Evolutionary conservation across 306 rosid species (phyloP).

Genomic region (Vigna hirtella): DNA sequence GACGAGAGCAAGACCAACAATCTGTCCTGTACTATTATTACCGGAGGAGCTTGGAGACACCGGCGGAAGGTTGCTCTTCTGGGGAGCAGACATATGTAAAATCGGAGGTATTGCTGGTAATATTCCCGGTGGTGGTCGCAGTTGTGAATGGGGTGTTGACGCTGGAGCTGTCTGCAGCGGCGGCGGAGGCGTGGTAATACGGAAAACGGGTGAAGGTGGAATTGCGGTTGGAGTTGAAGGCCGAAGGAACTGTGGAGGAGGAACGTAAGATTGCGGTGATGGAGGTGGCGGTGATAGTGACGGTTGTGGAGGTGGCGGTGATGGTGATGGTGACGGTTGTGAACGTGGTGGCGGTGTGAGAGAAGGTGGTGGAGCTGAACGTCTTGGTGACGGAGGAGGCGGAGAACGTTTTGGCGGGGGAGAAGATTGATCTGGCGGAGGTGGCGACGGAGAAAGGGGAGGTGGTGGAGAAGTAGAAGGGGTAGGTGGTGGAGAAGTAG

Average conservation of each 20-base stretch:
- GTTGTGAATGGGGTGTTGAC: not conserved
- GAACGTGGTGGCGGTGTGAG: slow-evolving; percentile 30
- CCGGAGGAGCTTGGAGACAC: slow-evolving; percentile 19
- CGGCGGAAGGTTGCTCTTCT: slow-evolving; percentile 24
- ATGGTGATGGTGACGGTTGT: slow-evolving; percentile 24
- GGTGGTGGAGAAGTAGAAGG: not conserved
- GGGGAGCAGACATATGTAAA: slow-evolving; percentile 24
- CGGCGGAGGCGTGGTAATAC: not conserved
- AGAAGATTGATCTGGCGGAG: not conserved
- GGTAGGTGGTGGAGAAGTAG: not conserved
- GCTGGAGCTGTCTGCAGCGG: not conserved
- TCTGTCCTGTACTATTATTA: slow-evolving; percentile 22
- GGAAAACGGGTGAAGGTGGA: slow-evolving; percentile 29
- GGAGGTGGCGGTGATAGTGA: slow-evolving; percentile 48
- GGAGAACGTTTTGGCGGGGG: not conserved
- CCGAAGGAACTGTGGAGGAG: slow-evolving; percentile 36
- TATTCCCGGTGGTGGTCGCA: slow-evolving; percentile 1
- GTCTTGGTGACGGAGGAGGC: slow-evolving; percentile 22
- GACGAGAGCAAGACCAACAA: slow-evolving; percentile 57
- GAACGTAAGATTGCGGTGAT: slow-evolving; percentile 4
- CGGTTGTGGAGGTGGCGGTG: slow-evolving; percentile 38
- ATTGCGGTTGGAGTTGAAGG: slow-evolving; percentile 24
- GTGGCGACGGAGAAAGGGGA: not conserved
- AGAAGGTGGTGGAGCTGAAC: slow-evolving; percentile 35
- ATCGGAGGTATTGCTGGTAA: not conserved